Conservation (phyloP, 2,329 filamentous ascomycete species). For the Huntiella savannae region DNA sequence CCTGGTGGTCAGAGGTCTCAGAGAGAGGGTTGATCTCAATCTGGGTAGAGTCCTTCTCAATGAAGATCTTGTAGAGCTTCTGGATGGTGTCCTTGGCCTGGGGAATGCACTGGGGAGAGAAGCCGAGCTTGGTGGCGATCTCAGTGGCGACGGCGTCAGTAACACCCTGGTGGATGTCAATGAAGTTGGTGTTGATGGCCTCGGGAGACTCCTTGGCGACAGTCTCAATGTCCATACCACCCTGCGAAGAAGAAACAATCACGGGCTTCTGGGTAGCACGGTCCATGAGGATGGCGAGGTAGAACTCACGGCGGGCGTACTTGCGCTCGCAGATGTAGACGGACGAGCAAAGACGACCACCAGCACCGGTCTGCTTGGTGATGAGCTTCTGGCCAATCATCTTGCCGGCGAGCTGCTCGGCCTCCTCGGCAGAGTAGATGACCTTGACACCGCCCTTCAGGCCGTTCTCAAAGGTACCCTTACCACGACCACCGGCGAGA, state of each 20-base stretch:
- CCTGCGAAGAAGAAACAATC: conserved; percentile 94
- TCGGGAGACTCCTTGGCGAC: conserved; percentile 96
- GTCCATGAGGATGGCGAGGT: conserved; percentile 97
- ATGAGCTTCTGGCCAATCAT: conserved; percentile 99
- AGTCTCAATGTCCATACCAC: conserved; percentile 97
- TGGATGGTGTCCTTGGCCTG: conserved; percentile 92
- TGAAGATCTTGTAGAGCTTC: conserved; percentile 97
- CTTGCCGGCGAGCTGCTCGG: conserved; percentile 93
- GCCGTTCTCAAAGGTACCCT: conserved; percentile 94
- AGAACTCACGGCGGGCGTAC: conserved; percentile 97
- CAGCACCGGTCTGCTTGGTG: conserved; percentile 96
- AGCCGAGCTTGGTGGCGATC: conserved; percentile 82
- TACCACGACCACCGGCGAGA: conserved; percentile 90
- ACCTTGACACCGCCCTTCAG: conserved; percentile 97
- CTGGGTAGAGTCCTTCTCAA: conserved; percentile 95
- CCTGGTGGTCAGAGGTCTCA: conserved; percentile 94
- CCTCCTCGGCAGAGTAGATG: conserved; percentile 93
- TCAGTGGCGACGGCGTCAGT: conserved; percentile 85
- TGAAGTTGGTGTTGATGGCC: conserved; percentile 81
- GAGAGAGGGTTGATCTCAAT: conserved; percentile 99
- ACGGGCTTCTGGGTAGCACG: conserved; percentile 76
- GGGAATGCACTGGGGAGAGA: conserved; percentile 93
- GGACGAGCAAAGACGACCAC: conserved; percentile 81
- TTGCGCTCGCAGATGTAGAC: conserved; percentile 99
- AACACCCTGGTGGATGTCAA: conserved; percentile 87